Evolutionary conservation across 768 basidiomycete genomes (phyloP), one percentile per base, ranked within the genome.

Genomic region (Gymnopilus junonius): DNA sequence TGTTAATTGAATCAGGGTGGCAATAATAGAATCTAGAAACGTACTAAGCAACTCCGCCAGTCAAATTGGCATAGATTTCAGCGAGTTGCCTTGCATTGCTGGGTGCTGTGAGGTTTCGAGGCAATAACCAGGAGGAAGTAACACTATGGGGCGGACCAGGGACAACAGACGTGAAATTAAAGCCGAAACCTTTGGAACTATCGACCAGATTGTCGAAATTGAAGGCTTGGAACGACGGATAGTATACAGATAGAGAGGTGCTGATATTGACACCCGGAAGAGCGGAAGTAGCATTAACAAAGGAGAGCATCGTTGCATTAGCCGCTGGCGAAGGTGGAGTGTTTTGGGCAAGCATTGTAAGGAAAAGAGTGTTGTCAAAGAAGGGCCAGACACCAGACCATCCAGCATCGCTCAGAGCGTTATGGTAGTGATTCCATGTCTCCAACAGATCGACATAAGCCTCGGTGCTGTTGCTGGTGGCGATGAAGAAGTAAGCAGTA

Each of bases 351-450:
- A 58, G 23, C 7, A 58, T 17, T 2, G 25, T 45, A 29, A 58
- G 43, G 20, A n/a, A 23, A n/a, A 58, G 57, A 2, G 17, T 12
- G 40, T 58, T 45, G 27, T 34, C 20, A 31, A 31, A 27, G 29
- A 45, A 58, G 8, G 57, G 57, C 57, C 57, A 58, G 25, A 58
- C 42, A 20, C 57, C 57, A 2, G 39, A 11, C 57, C 57, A 58
- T 10, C 57, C 57, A 0, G 42, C 40, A 21, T 58, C 57, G 39
- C 11, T 31, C 8, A 58, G 20, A 7, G 15, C 39, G 29, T 45
- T 58, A 15, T 58, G 57, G 40, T 45, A 31, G n/a, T 42, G 27
- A 27, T 32, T 46, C 57, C 57, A 58, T 7, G 42, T 29, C 32
- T 58, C 40, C 0, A 58, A 10, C 3, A 58, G 14, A 17, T 46